Conservation (phyloP, 768 basidiomycete genomes). For the Pulveroboletus frians region DNA sequence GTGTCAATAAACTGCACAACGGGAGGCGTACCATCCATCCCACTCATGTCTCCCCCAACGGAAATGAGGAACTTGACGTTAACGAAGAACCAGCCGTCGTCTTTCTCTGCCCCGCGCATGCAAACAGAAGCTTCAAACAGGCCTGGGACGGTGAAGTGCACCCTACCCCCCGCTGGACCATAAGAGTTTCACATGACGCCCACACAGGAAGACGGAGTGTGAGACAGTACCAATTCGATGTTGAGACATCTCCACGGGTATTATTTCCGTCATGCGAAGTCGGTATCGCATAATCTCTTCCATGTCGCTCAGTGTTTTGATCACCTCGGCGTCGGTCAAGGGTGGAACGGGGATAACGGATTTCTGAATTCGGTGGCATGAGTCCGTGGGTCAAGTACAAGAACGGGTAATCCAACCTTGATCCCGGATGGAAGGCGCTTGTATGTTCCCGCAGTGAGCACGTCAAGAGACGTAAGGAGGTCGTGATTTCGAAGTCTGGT, state of each 20-base stretch:
- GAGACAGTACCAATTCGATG: slow-evolving; percentile 56
- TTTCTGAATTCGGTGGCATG: slow-evolving; percentile 47
- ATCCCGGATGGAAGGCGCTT: slow-evolving; percentile 73
- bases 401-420: slow-evolving; percentile 46
- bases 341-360: slow-evolving; percentile 58
- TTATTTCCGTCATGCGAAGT: slow-evolving; percentile 69
- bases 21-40: slow-evolving; percentile 52
- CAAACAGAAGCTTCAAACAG: slow-evolving; percentile 73
- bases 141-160: slow-evolving; percentile 65
- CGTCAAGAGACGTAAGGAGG: slow-evolving; percentile 83
- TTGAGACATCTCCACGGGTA: slow-evolving; percentile 76
- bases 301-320: slow-evolving; percentile 62
- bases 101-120: slow-evolving; percentile 60
- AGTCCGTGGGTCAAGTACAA: slow-evolving; percentile 15
- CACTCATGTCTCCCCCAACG: slow-evolving; percentile 69
- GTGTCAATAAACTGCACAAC: not conserved
- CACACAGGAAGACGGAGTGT: slow-evolving; percentile 13
- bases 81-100: slow-evolving; percentile 85
- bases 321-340: slow-evolving; percentile 61
- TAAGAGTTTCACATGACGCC: slow-evolving; percentile 14
- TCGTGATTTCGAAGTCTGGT: slow-evolving; percentile 88
- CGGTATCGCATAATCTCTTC: slow-evolving; percentile 77
- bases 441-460: slow-evolving; percentile 84
- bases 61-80: slow-evolving; percentile 69
- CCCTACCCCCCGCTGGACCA: slow-evolving; percentile 67